Evolutionary conservation across 106 monocot genomes (phyloP).

Genomic region (Triglochin maritima): DNA sequence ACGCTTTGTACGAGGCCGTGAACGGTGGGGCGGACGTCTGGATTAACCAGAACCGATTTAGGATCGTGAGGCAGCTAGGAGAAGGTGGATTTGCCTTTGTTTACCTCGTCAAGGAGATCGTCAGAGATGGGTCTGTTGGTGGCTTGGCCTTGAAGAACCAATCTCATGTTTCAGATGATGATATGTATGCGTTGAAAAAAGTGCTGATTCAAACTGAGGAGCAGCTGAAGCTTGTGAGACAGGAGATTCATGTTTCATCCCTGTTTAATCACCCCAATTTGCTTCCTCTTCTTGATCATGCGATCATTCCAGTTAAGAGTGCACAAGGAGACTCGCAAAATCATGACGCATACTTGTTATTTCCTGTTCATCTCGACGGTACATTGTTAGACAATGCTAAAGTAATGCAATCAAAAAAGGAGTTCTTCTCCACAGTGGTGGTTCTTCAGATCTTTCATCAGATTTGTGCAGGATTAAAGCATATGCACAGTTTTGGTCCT

Average conservation of each 20-base stretch:
- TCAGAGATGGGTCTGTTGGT: conserved; percentile 16
- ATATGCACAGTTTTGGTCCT: conserved; percentile 95
- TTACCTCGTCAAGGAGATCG: conserved; percentile 82
- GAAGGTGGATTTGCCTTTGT: conserved; percentile 90
- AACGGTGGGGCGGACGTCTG: conserved; percentile 81
- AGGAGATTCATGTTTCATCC: conserved; percentile 88
- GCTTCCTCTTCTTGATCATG: conserved; percentile 95
- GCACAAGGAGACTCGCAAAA: conserved; percentile 6
- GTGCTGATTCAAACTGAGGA: conserved; percentile 80
- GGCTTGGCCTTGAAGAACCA: conserved; percentile 39
- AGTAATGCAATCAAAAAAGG: conserved; percentile 26
- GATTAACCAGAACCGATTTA: conserved; percentile 95
- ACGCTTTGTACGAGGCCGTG: conserved; percentile 81
- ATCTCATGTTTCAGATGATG: conserved; percentile 72
- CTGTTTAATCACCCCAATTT: conserved; percentile 83
- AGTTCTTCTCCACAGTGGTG: conserved; percentile 19
- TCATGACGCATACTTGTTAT: conserved; percentile 26
- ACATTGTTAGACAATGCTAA: conserved; percentile 25
- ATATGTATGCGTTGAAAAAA: conserved; percentile 92
- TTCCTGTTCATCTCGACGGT: conserved; percentile 33
- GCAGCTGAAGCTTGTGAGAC: conserved; percentile 81
- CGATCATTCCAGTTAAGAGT: conserved; percentile 68
- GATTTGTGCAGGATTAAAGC: conserved; percentile 93
- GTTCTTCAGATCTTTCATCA: conserved; percentile 37
- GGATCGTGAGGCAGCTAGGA: conserved; percentile 78